Base-by-base conservation (phyloP, 2,329 filamentous ascomycete genomes). In the Pezicula carpinea region DNA sequence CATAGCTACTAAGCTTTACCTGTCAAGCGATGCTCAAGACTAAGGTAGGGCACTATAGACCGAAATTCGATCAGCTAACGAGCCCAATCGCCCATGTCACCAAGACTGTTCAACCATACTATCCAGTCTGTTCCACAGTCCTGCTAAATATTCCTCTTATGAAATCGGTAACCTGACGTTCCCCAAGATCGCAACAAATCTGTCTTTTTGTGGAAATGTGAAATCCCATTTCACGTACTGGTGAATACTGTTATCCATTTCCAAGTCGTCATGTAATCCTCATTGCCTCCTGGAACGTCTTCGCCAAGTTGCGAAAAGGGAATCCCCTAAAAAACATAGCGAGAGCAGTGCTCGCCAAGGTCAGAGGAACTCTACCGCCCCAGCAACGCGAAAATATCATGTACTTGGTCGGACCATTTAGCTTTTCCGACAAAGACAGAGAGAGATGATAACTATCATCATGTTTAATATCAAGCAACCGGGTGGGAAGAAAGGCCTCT, bases 311-410 rank as follows among this genome's bases (percentile, higher is more conserved):
- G 4, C 43, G 51, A 8, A 59, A 42, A 7, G 29, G 34, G 21
- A 57, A 53, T 10, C 34, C 29, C 33, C 34, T 23, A n/a, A 38
- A 39, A n/a, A 50, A 46, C 11, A 49, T 17, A n/a, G 45, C 18
- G 10, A 44, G 45, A 14, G 42, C 49, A 3, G 45, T 40, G 14
- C 31, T 49, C 21, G 44, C 44, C 3, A 55, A 43, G 6, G 38
- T 46, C 13, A 53, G 49, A 2, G 50, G 52, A 7, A 50, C 51
- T 21, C 46, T 47, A 18, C 46, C 40, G 6, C 57, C 55, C 60
- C 60, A 63, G 34, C 59, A 56, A 42, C 63, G 56, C 32, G 56
- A 57, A 8, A 63, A 46, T 6, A 57, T 55, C 32, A 58, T 51
- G 21, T 59, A 64, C 41, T 45, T 44, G 23, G 39, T 44, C 8